These are phyloP conservation scores for Scheffersomyces lignicola DNA, from an alignment of 1,139 yeast genomes.

Conservation along the genomic window DNA sequence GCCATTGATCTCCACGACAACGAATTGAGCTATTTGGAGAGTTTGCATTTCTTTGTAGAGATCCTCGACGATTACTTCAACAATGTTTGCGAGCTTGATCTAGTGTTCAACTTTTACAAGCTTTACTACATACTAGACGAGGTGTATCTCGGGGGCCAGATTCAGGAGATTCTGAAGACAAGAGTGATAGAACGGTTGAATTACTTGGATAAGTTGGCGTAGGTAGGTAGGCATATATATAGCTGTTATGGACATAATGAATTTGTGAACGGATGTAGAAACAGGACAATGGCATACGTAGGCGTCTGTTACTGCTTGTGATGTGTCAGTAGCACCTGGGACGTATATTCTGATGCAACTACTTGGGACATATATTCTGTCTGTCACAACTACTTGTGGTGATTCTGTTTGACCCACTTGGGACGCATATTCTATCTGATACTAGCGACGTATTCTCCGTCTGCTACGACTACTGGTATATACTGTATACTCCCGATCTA, in stretches of 20 bases:
- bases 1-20: slow-evolving; percentile 76
- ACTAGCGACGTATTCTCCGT: too few relatives aligned
- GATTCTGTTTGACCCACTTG: too few relatives aligned
- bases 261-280: neutral
- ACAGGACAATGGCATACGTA: slow-evolving; percentile 1
- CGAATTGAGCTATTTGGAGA: slow-evolving; percentile 79
- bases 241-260: slow-evolving; percentile 1
- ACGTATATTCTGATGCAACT: too few relatives aligned
- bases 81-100: slow-evolving; percentile 93
- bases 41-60: slow-evolving; percentile 87
- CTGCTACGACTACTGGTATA: too few relatives aligned
- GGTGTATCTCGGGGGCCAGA: slow-evolving; percentile 75
- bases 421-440: too few relatives aligned
- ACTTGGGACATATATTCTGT: too few relatives aligned
- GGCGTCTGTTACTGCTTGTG: neutral
- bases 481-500: too few relatives aligned
- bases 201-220: slow-evolving; percentile 46
- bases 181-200: slow-evolving; percentile 55
- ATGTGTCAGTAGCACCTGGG: neutral
- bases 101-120: slow-evolving; percentile 78
- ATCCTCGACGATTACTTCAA: slow-evolving; percentile 80
- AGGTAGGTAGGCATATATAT: slow-evolving; percentile 11
- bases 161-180: slow-evolving; percentile 69
- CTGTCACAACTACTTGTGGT: too few relatives aligned
- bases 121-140: slow-evolving; percentile 73